phyloP scores from a whole-genome alignment of 1,139 yeast species.

The Pichia norvegensis region DNA sequence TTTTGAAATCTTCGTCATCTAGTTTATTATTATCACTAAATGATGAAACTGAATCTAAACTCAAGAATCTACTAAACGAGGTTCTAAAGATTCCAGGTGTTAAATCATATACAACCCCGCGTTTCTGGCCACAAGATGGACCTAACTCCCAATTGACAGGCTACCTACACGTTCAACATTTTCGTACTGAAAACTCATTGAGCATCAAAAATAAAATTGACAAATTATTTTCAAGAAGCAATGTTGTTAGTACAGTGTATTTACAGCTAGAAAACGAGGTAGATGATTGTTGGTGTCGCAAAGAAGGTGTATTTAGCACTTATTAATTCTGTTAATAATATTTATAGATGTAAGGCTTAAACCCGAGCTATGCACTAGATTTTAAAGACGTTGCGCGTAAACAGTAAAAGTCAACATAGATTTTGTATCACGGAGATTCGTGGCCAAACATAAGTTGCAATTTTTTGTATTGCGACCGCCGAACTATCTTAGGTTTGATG shows the following conservation, averaged over 20 bases:
- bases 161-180: slow-evolving; percentile 46
- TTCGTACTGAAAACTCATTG: slow-evolving; percentile 42
- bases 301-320: slow-evolving; percentile 23
- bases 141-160: slow-evolving; percentile 33
- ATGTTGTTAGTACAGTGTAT: slow-evolving; percentile 33
- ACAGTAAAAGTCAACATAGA: too few species aligned
- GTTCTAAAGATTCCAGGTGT: slow-evolving; percentile 70
- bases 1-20: slow-evolving; percentile 72
- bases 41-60: slow-evolving; percentile 43
- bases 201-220: slow-evolving; percentile 37
- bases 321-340: too few species aligned
- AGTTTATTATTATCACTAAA: slow-evolving; percentile 56
- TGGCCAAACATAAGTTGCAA: too few species aligned
- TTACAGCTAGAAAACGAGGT: slow-evolving; percentile 50
- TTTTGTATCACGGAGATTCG: too few species aligned
- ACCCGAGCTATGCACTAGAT: too few species aligned
- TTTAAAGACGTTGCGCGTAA: too few species aligned
- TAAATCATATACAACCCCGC: slow-evolving; percentile 75
- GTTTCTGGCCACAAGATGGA: slow-evolving; percentile 74
- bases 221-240: slow-evolving; percentile 22
- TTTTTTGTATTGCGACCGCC: too few species aligned
- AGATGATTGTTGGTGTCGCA: slow-evolving; percentile 51
- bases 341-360: too few species aligned
- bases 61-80: slow-evolving; percentile 60
- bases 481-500: too few species aligned